These are phyloP conservation scores for Colletotrichum zoysiae DNA, from an alignment of 2,329 filamentous ascomycete species.

Conservation along the genomic window DNA sequence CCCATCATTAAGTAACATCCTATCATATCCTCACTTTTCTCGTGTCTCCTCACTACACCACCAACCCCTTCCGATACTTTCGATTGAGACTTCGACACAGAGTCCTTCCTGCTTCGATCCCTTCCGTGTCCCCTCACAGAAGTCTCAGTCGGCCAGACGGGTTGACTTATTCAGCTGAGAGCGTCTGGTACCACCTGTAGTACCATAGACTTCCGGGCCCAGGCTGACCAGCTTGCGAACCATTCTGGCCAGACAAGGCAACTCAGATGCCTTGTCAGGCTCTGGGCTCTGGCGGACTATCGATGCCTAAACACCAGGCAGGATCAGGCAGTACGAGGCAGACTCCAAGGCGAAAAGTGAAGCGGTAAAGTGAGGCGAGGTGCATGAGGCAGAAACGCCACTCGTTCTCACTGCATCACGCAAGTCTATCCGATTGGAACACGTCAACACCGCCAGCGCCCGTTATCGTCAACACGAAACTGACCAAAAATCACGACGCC, in stretches of 20 bases:
- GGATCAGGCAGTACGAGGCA: background rate
- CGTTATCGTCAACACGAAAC: background rate
- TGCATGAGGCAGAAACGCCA: slow-evolving; percentile 3
- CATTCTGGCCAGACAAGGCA: background rate
- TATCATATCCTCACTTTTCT: no score
- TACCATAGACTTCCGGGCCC: no score
- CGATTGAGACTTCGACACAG: background rate
- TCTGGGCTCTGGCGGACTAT: slow-evolving; percentile 1
- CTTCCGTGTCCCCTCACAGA: no score
- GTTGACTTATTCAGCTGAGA: background rate
- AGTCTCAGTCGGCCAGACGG: no score
- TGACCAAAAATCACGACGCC: no score
- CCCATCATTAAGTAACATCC: no score
- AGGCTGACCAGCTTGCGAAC: background rate
- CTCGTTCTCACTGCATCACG: no score
- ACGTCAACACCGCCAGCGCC: background rate
- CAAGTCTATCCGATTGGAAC: background rate
- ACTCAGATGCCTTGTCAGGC: background rate
- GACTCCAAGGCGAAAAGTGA: background rate
- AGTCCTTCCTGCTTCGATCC: background rate
- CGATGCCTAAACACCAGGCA: background rate
- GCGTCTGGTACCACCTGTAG: background rate
- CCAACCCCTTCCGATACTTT: no score
- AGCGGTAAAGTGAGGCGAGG: background rate
- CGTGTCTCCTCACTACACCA: no score